phyloP scores from a whole-genome alignment of 176 grass and related monocot species.

The Ampelocalamus luodianensis region DNA sequence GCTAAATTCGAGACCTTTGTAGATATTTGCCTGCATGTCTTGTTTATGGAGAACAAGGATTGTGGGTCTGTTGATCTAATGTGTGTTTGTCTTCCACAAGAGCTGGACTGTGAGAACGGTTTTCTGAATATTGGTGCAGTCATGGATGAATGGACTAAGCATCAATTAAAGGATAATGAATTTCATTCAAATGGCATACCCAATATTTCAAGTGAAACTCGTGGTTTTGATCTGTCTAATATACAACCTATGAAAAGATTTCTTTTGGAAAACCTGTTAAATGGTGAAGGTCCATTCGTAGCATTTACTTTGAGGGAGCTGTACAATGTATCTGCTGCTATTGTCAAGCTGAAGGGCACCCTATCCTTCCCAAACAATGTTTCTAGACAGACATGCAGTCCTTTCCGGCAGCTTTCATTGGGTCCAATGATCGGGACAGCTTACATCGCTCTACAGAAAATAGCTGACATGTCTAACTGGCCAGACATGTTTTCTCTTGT shows the following conservation, averaged over 20 bases:
- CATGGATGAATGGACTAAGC: conserved; percentile 53
- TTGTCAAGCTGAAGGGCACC: conserved; percentile 65
- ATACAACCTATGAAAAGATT: conserved; percentile 48
- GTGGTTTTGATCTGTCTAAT: conserved; percentile 53
- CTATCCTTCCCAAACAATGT: conserved; percentile 48
- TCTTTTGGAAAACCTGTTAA: conserved; percentile 66
- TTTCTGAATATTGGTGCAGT: conserved; percentile 59
- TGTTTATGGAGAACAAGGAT: conserved; percentile 64
- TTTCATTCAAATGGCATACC: conserved; percentile 19
- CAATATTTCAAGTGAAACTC: conserved; percentile 41
- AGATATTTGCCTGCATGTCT: conserved; percentile 67
- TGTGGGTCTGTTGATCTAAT: conserved; percentile 37
- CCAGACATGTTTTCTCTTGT: conserved; percentile 66
- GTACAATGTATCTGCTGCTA: conserved; percentile 77
- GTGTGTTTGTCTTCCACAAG: conserved; percentile 41
- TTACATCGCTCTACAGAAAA: conserved; percentile 66
- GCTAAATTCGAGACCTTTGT: conserved; percentile 73
- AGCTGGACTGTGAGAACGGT: conserved; percentile 57
- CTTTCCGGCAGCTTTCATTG: conserved; percentile 49
- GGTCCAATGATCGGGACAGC: conserved; percentile 58
- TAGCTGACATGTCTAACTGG: conserved; percentile 65
- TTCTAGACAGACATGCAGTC: conserved; percentile 38
- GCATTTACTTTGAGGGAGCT: conserved; percentile 68
- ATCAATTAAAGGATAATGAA: conserved; percentile 30
- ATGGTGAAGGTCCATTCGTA: conserved; percentile 58